Base-by-base conservation (phyloP, 2,329 filamentous ascomycete species). In the Purpureocillium lavendulum region DNA sequence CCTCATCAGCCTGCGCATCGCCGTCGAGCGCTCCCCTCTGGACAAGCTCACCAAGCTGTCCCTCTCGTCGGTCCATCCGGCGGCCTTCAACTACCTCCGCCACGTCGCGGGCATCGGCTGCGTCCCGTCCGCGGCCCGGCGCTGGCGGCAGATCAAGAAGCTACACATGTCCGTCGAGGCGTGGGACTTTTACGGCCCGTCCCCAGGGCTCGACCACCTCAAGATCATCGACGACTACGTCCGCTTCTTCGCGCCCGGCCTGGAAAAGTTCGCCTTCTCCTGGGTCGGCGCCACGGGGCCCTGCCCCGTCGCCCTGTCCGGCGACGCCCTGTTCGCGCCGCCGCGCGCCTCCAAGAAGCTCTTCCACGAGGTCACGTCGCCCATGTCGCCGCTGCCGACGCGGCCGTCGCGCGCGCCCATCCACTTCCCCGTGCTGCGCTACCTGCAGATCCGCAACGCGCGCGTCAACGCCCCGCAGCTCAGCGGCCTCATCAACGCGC, bases 191-290 rank as follows among this genome's bases (percentile, higher is more conserved):
- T 67, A 68, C 48, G 73, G 69, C 21, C 60, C 70, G 0, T 71
- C 71, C n/a, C 74, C 75, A 2, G 75, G 80, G 14, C 66, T 75
- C 26, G 77, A 87, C 59, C 84, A 85, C 57, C 73, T 81, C 40
- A 87, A 87, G 61, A 77, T 92, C 52, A 75, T 94, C 2, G 83
- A 92, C 51, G 80, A 86, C 50, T 94, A 88, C 56, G 71, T 94
- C 46, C 77, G 83, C 40, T 71, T 68, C 47, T 85, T 94, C 55
- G 73, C 81, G 1, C 66, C 70, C 5, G 69, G 63, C 26, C 67
- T 92, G 2, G 80, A 82, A 46, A 80, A 80, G 57, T 71, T 94
- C 41, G 73, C 73, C 41, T 94, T 94, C 61, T 74, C 77, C 41
- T 94, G 88, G 87, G 67, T 81, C 45, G 83, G 84, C 30, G 77